phyloP scores from a whole-genome alignment of 805 yeast species.

The Saturnispora kantuleensis region DNA sequence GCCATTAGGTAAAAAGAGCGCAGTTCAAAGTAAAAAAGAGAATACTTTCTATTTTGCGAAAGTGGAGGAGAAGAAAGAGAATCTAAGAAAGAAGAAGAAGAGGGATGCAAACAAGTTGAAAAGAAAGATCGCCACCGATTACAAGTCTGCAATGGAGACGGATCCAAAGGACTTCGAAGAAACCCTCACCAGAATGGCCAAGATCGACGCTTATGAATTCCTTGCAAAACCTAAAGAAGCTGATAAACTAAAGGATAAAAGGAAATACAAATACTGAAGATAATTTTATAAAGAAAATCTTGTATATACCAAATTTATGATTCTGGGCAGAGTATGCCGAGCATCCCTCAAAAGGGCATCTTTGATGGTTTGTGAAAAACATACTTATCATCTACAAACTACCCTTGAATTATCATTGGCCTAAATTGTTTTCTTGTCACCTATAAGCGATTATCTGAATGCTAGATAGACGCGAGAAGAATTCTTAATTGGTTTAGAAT shows the following conservation, averaged over 20 bases:
- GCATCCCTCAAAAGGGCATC: constrained; percentile 1
- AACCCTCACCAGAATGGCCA: constrained; percentile 17
- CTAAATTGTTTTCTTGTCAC: too few relatives aligned
- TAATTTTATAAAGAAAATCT: neutral
- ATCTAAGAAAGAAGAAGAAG: constrained; percentile 18
- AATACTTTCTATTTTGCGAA: constrained; percentile 23
- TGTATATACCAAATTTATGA: neutral
- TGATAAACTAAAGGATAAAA: constrained; percentile 17
- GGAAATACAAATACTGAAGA: constrained; percentile 12
- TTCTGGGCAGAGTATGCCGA: neutral
- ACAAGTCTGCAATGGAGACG: constrained; percentile 17
- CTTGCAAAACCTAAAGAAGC: constrained; percentile 21
- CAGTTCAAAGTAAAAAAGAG: constrained; percentile 28
- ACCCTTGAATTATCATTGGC: too few relatives aligned
- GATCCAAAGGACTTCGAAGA: constrained; percentile 19
- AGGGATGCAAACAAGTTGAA: constrained; percentile 18
- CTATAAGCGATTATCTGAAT: too few relatives aligned
- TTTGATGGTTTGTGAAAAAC: neutral
- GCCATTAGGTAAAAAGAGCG: constrained; percentile 61
- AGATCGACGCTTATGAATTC: constrained; percentile 21
- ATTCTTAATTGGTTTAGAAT: too few relatives aligned
- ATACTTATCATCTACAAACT: neutral
- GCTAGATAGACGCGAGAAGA: too few relatives aligned
- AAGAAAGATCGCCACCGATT: constrained; percentile 18
- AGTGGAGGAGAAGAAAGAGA: constrained; percentile 28